Conservation (phyloP, 2,329 filamentous ascomycete species). For the Aspergillus alliaceus region DNA sequence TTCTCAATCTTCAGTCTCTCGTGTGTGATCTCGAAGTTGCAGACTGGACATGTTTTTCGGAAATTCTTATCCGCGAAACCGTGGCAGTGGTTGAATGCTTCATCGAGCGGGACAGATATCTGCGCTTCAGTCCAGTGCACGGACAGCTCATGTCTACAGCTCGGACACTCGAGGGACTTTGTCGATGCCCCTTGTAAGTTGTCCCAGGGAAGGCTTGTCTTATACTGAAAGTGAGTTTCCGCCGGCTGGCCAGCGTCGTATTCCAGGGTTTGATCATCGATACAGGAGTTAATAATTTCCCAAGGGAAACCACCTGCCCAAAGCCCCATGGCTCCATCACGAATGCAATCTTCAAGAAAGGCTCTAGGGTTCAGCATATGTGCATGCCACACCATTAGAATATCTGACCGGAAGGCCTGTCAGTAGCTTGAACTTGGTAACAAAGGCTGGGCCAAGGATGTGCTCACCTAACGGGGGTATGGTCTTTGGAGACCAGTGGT, state of each 20-base stretch:
- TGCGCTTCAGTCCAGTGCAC: constrained; percentile 61
- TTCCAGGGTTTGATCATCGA: constrained; percentile 58
- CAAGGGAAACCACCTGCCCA: constrained; percentile 70
- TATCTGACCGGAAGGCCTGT: constrained; percentile 49
- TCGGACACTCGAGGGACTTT: constrained; percentile 58
- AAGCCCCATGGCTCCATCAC: constrained; percentile 54
- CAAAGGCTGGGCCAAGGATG: background rate
- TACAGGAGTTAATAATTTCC: constrained; percentile 57
- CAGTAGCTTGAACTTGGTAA: background rate
- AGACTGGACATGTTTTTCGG: constrained; percentile 50
- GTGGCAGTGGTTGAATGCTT: constrained; percentile 23
- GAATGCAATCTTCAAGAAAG: constrained; percentile 73
- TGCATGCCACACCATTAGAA: constrained; percentile 77
- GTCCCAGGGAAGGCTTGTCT: constrained; percentile 59
- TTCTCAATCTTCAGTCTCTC: constrained; percentile 62
- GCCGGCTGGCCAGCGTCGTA: constrained; percentile 53
- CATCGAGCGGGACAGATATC: constrained; percentile 21
- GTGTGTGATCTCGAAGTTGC: constrained; percentile 53
- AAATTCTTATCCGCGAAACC: constrained; percentile 51
- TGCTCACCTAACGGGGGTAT: constrained; percentile 61
- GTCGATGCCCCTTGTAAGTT: constrained; percentile 53
- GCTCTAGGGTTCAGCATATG: constrained; percentile 74
- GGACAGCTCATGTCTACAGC: constrained; percentile 45
- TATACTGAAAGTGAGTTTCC: constrained; percentile 47
- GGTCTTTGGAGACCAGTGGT: constrained; percentile 42